Conservation (phyloP, 1,284 basidiomycete species). For the Athelia sp. region DNA sequence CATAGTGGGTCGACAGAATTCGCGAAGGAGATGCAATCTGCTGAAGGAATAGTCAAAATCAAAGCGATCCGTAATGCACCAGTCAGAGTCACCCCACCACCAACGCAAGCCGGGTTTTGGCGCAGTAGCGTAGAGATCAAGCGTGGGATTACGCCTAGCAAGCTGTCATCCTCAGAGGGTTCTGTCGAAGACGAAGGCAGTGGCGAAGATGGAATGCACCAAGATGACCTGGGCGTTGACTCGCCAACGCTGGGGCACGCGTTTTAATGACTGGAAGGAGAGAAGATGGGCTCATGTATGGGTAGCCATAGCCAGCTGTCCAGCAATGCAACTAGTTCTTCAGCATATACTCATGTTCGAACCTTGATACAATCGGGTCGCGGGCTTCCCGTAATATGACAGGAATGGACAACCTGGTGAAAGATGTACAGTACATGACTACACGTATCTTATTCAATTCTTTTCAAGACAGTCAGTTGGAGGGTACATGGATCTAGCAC, state of each 20-base stretch:
- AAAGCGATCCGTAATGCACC: conserved; percentile 39
- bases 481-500: neutral
- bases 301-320: no score
- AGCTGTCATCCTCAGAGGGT: no score
- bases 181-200: no score
- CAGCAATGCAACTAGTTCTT: no score
- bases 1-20: no score
- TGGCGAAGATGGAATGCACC: no score
- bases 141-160: no score
- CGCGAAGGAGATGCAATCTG: neutral
- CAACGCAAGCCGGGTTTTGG: conserved; percentile 16
- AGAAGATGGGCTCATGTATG: neutral
- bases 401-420: no score
- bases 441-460: conserved; percentile 11
- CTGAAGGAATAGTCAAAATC: conserved; percentile 20
- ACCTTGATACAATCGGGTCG: no score
- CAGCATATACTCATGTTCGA: no score
- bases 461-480: neutral
- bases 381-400: no score
- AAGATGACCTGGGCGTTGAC: conserved; percentile 9
- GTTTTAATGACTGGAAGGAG: neutral
- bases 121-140: conserved; percentile 25
- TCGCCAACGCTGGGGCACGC: conserved; percentile 18
- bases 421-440: no score
- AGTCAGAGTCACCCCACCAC: conserved; percentile 28